Evolutionary conservation across 495 filamentous ascomycete species (phyloP).

Genomic region (Aspergillus egyptiacus): DNA sequence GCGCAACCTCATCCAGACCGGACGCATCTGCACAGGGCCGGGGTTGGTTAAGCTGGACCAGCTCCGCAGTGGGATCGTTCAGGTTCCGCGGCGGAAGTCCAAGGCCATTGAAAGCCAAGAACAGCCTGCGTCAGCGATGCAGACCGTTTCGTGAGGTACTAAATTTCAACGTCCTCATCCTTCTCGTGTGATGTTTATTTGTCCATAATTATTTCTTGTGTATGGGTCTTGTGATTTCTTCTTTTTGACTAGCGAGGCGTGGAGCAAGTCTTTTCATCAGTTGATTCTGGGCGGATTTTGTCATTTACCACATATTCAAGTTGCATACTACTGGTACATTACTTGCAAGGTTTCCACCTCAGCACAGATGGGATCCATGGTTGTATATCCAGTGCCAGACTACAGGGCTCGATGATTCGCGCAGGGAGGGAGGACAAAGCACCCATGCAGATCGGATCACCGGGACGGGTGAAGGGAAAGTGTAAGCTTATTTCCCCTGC

Average conservation of each 20-base stretch:
- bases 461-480: constrained; percentile 23
- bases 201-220: not conserved
- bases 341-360: no score
- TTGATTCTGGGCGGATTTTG: constrained; percentile 4
- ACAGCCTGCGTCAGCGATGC: constrained; percentile 22
- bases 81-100: constrained; percentile 27
- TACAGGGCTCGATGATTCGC: constrained; percentile 3
- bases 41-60: constrained; percentile 39
- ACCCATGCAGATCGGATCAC: constrained; percentile 15
- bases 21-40: constrained; percentile 45
- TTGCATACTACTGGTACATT: no score
- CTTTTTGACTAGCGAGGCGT: constrained; percentile 18
- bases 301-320: constrained; percentile 4
- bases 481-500: constrained; percentile 11
- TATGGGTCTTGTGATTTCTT: not conserved
- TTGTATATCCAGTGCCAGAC: not conserved
- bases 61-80: constrained; percentile 31
- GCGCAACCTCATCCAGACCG: constrained; percentile 40
- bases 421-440: not conserved
- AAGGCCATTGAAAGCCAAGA: constrained; percentile 27
- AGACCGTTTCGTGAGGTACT: constrained; percentile 36
- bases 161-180: no score
- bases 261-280: constrained; percentile 9
- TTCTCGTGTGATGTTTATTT: not conserved
- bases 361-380: no score